Evolutionary conservation across 2,329 filamentous ascomycete genomes (phyloP).

Genomic region (Paraconiothyrium brasiliense): DNA sequence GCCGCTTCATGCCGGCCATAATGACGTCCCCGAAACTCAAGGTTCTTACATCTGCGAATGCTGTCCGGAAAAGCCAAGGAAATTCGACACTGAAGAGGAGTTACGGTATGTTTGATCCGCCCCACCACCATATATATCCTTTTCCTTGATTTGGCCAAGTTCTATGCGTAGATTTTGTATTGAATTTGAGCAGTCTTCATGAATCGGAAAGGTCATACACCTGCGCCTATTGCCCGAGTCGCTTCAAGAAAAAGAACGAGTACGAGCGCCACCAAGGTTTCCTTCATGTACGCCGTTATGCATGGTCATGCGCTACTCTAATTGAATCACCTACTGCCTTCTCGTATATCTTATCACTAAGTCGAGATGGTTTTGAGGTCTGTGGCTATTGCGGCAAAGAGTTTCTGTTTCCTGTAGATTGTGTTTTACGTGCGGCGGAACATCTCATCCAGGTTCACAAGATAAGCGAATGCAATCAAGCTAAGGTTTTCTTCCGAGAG

Average conservation of each 20-base stretch:
- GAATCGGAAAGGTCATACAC: constrained; percentile 97
- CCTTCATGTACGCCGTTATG: constrained; percentile 88
- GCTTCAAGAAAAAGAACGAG: constrained; percentile 99
- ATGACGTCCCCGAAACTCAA: too few species aligned
- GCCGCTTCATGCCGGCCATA: too few species aligned
- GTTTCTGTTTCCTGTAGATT: constrained; percentile 86
- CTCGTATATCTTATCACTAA: constrained; percentile 76
- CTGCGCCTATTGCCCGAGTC: constrained; percentile 89
- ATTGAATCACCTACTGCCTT: constrained; percentile 80
- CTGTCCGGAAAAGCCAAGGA: constrained; percentile 96
- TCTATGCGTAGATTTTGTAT: not conserved
- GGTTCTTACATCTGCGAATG: constrained; percentile 84
- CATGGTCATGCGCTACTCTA: constrained; percentile 95
- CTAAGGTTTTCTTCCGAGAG: constrained; percentile 97
- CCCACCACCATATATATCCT: constrained; percentile 31
- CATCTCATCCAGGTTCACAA: constrained; percentile 94
- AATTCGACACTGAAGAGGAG: constrained; percentile 86
- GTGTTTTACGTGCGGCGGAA: constrained; percentile 83
- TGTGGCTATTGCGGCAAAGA: constrained; percentile 98
- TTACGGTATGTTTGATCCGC: constrained; percentile 71
- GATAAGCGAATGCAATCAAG: constrained; percentile 96
- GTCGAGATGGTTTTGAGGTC: constrained; percentile 67
- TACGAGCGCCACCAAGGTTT: constrained; percentile 96
- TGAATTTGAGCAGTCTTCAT: constrained; percentile 69
- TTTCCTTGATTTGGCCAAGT: too few species aligned